A percentile compares a stretch with the other conserved stretches of the same genome.
These are phyloP conservation scores for Pleurotus platypus DNA, from an alignment of 768 basidiomycete species.

Conservation along the genomic window DNA sequence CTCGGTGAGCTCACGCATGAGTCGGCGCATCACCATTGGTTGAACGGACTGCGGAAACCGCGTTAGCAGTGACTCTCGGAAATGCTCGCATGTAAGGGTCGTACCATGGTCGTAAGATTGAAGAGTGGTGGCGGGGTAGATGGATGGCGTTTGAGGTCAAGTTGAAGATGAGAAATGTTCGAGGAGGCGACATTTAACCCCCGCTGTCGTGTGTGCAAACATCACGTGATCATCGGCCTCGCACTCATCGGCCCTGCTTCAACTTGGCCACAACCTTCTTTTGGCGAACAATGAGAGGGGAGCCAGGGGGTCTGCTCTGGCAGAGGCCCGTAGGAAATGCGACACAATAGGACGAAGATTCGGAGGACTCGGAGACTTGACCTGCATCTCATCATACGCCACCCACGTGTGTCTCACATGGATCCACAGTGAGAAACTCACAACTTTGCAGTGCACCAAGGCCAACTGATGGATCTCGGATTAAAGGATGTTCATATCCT, in stretches of 20 bases:
- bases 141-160: not conserved
- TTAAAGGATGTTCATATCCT: slow-evolving; percentile 62
- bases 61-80: not conserved
- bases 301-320: too few species aligned
- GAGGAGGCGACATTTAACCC: not conserved
- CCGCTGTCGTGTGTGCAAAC: not conserved
- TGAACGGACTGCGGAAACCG: slow-evolving; percentile 30
- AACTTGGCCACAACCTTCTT: too few species aligned
- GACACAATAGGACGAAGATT: too few species aligned
- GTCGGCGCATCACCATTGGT: slow-evolving; percentile 70
- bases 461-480: slow-evolving; percentile 45
- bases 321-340: too few species aligned
- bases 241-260: too few species aligned
- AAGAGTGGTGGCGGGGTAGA: not conserved
- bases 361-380: too few species aligned
- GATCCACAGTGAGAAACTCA: too few species aligned
- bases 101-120: not conserved
- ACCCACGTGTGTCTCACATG: too few species aligned
- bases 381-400: too few species aligned
- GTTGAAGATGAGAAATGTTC: not conserved
- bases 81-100: not conserved
- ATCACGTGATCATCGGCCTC: not conserved
- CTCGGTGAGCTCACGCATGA: slow-evolving; percentile 83
- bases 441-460: too few species aligned
- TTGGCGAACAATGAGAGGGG: too few species aligned